phyloP scores from a whole-genome alignment of 2,329 filamentous ascomycete species.

The Tolypocladium sp. region DNA sequence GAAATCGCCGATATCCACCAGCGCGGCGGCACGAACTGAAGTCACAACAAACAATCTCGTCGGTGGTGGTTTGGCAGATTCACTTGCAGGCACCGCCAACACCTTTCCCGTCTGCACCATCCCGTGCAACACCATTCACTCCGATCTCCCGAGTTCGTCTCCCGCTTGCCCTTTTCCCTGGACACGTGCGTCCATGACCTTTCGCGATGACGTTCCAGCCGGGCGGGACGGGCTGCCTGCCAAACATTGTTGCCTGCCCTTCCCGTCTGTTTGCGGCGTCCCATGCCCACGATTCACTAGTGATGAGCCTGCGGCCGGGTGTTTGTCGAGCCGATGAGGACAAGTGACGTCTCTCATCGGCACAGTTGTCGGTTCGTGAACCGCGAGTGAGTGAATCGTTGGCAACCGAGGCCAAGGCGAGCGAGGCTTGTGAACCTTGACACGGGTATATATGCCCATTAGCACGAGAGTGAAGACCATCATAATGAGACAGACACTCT shows the following conservation, averaged over 20 bases:
- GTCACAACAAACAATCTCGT: neutral
- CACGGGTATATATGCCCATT: neutral
- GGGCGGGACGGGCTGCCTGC: neutral
- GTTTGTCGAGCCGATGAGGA: neutral
- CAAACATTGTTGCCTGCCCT: neutral
- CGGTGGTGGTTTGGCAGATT: neutral
- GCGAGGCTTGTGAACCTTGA: neutral
- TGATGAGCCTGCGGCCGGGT: neutral
- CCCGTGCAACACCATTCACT: neutral
- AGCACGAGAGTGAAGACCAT: neutral
- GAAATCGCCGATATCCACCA: neutral
- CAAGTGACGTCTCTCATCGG: neutral
- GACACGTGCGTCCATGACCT: neutral
- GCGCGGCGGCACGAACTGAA: neutral
- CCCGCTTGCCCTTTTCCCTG: neutral
- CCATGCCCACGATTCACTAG: neutral
- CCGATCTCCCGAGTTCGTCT: neutral
- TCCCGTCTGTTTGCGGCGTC: neutral
- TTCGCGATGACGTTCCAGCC: neutral
- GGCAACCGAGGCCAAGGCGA: neutral
- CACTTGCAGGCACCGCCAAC: neutral
- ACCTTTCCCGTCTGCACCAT: neutral
- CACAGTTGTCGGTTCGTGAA: neutral
- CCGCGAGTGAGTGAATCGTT: neutral
- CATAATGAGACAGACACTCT: neutral